phyloP scores from a whole-genome alignment of 169 alveolate genomes.

The Plasmodium cynomolgi region DNA sequence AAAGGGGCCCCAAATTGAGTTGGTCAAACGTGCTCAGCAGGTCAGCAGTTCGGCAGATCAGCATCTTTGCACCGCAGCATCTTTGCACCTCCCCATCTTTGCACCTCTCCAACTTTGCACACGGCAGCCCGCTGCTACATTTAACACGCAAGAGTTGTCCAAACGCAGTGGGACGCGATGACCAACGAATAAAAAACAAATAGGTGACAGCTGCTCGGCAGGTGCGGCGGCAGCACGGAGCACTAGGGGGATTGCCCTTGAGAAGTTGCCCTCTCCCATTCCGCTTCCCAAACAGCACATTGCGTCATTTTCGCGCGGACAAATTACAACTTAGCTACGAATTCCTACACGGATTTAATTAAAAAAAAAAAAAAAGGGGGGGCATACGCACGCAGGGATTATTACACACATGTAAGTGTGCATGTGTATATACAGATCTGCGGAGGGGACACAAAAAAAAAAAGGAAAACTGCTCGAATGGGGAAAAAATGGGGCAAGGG shows the following conservation, averaged over 20 bases:
- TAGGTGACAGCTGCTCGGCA: background rate
- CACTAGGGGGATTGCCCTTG: background rate
- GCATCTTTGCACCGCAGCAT: background rate
- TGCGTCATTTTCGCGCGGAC: background rate
- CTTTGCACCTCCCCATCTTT: background rate
- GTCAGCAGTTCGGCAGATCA: background rate
- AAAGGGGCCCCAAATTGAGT: too few relatives aligned
- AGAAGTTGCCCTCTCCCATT: background rate
- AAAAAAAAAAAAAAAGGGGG: background rate
- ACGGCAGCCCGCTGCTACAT: background rate
- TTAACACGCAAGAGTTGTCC: background rate
- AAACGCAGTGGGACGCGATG: background rate
- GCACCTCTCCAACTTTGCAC: background rate
- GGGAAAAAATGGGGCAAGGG: background rate
- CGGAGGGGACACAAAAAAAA: conserved; percentile 3
- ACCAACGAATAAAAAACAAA: background rate
- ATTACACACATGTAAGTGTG: background rate
- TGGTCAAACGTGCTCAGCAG: background rate
- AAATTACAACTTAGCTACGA: background rate
- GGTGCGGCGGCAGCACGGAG: background rate
- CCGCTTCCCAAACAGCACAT: background rate
- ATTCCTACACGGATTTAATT: background rate
- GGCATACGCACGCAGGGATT: background rate
- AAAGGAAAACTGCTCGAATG: background rate
- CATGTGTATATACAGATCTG: background rate